phyloP scores from a whole-genome alignment of 441 rosid species.

The Raphanus hybrid region DNA sequence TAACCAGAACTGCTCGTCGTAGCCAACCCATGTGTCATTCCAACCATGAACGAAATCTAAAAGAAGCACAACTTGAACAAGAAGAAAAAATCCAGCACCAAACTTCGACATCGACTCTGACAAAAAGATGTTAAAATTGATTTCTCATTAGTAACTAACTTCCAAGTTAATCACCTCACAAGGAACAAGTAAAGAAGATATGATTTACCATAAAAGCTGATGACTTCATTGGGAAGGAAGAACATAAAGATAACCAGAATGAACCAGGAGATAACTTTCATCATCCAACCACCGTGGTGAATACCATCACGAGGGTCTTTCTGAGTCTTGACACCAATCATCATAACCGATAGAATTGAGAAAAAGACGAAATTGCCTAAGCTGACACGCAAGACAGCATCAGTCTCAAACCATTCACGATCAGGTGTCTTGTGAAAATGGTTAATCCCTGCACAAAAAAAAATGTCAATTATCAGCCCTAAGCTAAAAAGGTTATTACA shows the following conservation, averaged over 20 bases:
- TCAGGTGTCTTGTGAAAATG: constrained; percentile 81
- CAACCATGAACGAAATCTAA: constrained; percentile 97
- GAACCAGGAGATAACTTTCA: constrained; percentile 82
- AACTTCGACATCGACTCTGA: constrained; percentile 87
- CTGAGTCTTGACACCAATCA: constrained; percentile 91
- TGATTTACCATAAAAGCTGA: constrained; percentile 79
- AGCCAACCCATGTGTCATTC: constrained; percentile 98
- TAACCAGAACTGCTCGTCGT: constrained; percentile 94
- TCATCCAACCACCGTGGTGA: constrained; percentile 99
- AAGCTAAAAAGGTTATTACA: not conserved
- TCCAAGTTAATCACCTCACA: not conserved
- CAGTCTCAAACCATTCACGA: constrained; percentile 94
- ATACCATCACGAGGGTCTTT: constrained; percentile 92
- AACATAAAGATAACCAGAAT: constrained; percentile 85
- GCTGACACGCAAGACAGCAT: constrained; percentile 93
- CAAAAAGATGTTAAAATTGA: constrained; percentile 13
- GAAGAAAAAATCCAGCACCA: constrained; percentile 93
- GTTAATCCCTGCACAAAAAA: constrained; percentile 76
- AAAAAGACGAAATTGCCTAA: constrained; percentile 90
- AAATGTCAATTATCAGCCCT: constrained; percentile 4
- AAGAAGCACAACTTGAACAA: constrained; percentile 95
- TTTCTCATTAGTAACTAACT: not conserved
- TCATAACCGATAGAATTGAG: constrained; percentile 67
- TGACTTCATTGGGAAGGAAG: constrained; percentile 86
- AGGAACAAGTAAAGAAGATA: not conserved